Evolutionary conservation across 352 stramenopile genomes (phyloP), one percentile per base, ranked within the genome.

Genomic region (Thalassiosira livingstoniorum): DNA sequence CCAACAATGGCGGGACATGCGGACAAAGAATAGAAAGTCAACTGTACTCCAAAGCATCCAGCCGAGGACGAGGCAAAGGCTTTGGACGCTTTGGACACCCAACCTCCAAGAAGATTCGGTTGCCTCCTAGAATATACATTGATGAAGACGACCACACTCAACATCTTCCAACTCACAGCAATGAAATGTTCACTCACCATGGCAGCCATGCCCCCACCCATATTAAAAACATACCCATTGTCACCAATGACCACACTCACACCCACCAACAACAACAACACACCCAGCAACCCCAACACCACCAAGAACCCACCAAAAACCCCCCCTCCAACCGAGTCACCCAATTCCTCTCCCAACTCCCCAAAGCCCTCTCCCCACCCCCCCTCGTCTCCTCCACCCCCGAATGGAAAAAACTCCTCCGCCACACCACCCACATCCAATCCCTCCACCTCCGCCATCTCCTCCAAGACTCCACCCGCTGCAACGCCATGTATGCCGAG

Each of bases 391-490:
- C 86, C 4, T 63, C 66, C 0, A 90, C 85, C 10, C 57, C 73
- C 5, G 90, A 94, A 85, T 94, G 90, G 90, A 88, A 90, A 55
- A 53, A 61, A 63, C 74, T 94, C 21, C 85, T 90, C 54, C 87
- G 86, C 29, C 87, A 92, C 64, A 73, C 87, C 61, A 63, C 91
- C 67, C 83, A 92, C 54, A 95, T 98, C 71, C 92, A 97, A 91
- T 83, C 87, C 35, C 92, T 51, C 27, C 96, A 98, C 87, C 86
- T 98, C 77, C 92, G 95, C 65, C 92, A 98, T 45, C 92, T 98
- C 51, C 89, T 98, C 3, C 75, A 92, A 63, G 96, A 98, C 86
- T 84, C 94, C 62, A 87, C 95, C 63, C 93, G 97, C 39, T 98
- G 96, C 75, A 86, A 96, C 31, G 87, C 90, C 61, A 94, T 99